A percentile compares a stretch with the other conserved stretches of the same genome.
phyloP scores from a whole-genome alignment of 1,284 basidiomycete genomes.

The Rhodotorula sp. region DNA sequence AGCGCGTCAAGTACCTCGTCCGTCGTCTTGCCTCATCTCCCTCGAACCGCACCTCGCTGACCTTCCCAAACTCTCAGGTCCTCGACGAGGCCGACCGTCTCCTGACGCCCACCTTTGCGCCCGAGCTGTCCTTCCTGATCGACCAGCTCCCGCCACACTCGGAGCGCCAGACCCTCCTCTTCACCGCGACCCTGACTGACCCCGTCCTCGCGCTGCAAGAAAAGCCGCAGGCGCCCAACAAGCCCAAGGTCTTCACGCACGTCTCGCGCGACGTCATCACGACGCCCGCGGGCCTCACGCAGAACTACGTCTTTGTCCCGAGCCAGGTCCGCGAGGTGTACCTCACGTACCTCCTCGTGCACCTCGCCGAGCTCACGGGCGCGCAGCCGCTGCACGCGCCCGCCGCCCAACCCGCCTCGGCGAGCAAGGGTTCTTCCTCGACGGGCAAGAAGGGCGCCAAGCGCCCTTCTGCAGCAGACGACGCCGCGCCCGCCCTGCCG shows the following conservation, averaged over 20 bases:
- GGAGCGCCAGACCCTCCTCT: constrained; percentile 90
- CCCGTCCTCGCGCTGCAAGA: constrained; percentile 79
- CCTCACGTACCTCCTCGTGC: constrained; percentile 82
- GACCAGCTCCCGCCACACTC: constrained; percentile 64
- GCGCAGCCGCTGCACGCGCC: constrained; percentile 42
- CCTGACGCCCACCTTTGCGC: constrained; percentile 84
- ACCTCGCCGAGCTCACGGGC: constrained; percentile 56
- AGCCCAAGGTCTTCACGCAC: constrained; percentile 83
- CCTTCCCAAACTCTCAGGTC: constrained; percentile 58
- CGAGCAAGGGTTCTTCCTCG: not conserved
- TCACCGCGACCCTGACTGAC: constrained; percentile 90
- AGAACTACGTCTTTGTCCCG: constrained; percentile 89
- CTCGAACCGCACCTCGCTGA: not conserved
- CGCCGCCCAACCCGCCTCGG: not conserved
- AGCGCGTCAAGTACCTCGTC: constrained; percentile 81
- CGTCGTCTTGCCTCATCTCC: constrained; percentile 43
- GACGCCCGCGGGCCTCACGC: constrained; percentile 79
- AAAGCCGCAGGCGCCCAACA: constrained; percentile 74
- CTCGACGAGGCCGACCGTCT: constrained; percentile 96
- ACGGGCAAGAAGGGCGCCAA: constrained; percentile 37
- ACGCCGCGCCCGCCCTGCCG: constrained; percentile 60
- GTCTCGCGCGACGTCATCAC: constrained; percentile 74
- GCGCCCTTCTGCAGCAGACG: constrained; percentile 47
- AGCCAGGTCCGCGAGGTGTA: constrained; percentile 93
- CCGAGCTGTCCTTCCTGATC: constrained; percentile 81